Conservation (phyloP, 352 stramenopile species). For the Globisporangium barbulae region DNA sequence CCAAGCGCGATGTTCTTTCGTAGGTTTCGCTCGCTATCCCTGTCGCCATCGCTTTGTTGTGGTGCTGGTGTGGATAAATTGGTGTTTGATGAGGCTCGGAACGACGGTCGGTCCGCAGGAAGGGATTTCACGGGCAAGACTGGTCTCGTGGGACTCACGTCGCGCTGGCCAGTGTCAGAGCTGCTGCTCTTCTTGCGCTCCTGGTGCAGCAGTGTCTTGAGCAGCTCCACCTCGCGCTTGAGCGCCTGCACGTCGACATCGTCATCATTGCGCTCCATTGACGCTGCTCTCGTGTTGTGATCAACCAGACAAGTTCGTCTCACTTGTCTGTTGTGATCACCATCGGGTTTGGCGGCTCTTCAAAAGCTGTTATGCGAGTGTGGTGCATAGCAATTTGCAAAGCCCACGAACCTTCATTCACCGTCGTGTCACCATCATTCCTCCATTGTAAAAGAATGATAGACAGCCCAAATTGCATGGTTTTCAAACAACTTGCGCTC, state of each 20-base stretch:
- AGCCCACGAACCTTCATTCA: too few relatives aligned
- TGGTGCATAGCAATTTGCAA: too few relatives aligned
- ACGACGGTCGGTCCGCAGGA: neutral
- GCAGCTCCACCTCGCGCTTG: constrained; percentile 47
- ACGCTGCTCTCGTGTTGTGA: neutral
- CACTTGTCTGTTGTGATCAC: too few relatives aligned
- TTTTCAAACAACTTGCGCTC: too few relatives aligned
- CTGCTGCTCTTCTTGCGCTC: constrained; percentile 33
- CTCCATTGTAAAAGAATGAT: too few relatives aligned
- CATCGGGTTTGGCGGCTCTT: too few relatives aligned
- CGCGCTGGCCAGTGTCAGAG: neutral
- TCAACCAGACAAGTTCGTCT: too few relatives aligned
- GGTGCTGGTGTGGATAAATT: neutral
- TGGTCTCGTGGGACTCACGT: constrained; percentile 11
- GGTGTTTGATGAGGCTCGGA: neutral
- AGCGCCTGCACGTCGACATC: constrained; percentile 48
- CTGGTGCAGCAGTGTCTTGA: constrained; percentile 39
- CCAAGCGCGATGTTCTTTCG: neutral
- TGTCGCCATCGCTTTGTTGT: neutral
- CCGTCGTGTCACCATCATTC: too few relatives aligned
- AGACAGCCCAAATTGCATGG: too few relatives aligned
- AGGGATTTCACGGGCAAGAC: constrained; percentile 9
- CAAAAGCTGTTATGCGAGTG: too few relatives aligned
- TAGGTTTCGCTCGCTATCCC: neutral
- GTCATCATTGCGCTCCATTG: constrained; percentile 3